Evolutionary conservation across 371 early-diverging fungal genomes (phyloP).

Genomic region (Syncephalastrum monosporum): DNA sequence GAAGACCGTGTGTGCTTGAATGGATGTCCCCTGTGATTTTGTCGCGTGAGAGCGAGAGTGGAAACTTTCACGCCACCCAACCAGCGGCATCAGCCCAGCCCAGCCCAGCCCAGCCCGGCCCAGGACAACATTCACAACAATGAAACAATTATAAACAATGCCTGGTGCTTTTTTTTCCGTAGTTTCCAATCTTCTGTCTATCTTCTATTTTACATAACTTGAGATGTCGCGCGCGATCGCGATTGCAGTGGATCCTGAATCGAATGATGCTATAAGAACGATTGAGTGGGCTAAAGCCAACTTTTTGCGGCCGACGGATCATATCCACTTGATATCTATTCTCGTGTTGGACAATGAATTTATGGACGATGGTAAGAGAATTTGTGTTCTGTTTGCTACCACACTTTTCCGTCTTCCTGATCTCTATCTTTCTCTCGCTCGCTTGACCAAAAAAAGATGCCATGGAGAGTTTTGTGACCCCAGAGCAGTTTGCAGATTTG

Average conservation of each 20-base stretch:
- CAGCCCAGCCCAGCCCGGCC: too few relatives aligned
- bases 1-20: too few relatives aligned
- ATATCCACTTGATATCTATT: slow-evolving; percentile 39
- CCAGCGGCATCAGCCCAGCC: too few relatives aligned
- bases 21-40: too few relatives aligned
- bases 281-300: slow-evolving; percentile 46
- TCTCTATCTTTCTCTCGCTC: not conserved
- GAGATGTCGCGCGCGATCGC: slow-evolving; percentile 33
- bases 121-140: too few relatives aligned
- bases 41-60: too few relatives aligned
- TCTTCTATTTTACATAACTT: slow-evolving; percentile 1
- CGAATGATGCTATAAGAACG: slow-evolving; percentile 35
- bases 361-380: slow-evolving; percentile 27
- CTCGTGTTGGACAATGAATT: slow-evolving; percentile 42
- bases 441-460: slow-evolving; percentile 10
- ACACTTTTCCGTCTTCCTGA: slow-evolving; percentile 6
- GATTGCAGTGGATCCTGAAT: slow-evolving; percentile 42
- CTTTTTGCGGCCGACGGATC: slow-evolving; percentile 37
- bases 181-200: too few relatives aligned
- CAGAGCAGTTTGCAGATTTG: slow-evolving; percentile 16
- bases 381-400: not conserved
- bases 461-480: slow-evolving; percentile 7
- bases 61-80: too few relatives aligned
- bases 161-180: slow-evolving; percentile 4
- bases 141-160: too few relatives aligned